phyloP scores from a whole-genome alignment of 2,329 filamentous ascomycete genomes.

The Aspergillus costaricaensis region DNA sequence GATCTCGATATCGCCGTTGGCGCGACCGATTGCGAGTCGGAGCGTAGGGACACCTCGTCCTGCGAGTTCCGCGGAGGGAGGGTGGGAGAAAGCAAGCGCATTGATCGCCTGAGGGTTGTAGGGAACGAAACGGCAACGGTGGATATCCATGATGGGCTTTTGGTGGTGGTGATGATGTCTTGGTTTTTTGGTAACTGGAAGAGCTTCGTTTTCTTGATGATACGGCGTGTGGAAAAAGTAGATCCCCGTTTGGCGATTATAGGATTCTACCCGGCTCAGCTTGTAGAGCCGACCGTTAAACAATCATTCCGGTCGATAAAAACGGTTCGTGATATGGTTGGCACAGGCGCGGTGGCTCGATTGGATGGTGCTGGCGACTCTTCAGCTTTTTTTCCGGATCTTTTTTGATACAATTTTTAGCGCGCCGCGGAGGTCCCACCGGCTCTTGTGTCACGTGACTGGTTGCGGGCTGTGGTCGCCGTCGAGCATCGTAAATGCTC shows the following conservation, averaged over 20 bases:
- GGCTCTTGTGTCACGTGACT: slow-evolving; percentile 25
- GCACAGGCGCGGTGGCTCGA: slow-evolving; percentile 9
- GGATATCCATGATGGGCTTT: slow-evolving; percentile 74
- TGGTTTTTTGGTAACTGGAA: not conserved
- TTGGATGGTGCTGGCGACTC: slow-evolving; percentile 13
- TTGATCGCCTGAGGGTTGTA: slow-evolving; percentile 93
- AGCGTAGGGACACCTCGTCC: slow-evolving; percentile 60
- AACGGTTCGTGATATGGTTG: not conserved
- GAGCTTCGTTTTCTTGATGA: not conserved
- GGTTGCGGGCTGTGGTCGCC: not conserved
- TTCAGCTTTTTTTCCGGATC: slow-evolving; percentile 20
- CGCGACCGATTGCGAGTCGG: slow-evolving; percentile 83
- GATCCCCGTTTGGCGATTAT: slow-evolving; percentile 1
- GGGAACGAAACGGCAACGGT: slow-evolving; percentile 93
- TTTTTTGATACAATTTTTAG: slow-evolving; percentile 33
- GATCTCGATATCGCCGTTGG: slow-evolving; percentile 95
- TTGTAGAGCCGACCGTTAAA: slow-evolving; percentile 25
- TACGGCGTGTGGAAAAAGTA: slow-evolving; percentile 5
- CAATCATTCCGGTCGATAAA: slow-evolving; percentile 22
- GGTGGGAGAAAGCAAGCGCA: slow-evolving; percentile 88
- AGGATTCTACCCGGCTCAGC: slow-evolving; percentile 19
- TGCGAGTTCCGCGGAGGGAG: slow-evolving; percentile 51
- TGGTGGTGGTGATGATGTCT: slow-evolving; percentile 51
- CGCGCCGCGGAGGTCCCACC: slow-evolving; percentile 25
- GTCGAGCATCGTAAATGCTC: not conserved